These are phyloP conservation scores for Lepiota brunneoincarnata DNA, from an alignment of 768 basidiomycete species.

Conservation along the genomic window DNA sequence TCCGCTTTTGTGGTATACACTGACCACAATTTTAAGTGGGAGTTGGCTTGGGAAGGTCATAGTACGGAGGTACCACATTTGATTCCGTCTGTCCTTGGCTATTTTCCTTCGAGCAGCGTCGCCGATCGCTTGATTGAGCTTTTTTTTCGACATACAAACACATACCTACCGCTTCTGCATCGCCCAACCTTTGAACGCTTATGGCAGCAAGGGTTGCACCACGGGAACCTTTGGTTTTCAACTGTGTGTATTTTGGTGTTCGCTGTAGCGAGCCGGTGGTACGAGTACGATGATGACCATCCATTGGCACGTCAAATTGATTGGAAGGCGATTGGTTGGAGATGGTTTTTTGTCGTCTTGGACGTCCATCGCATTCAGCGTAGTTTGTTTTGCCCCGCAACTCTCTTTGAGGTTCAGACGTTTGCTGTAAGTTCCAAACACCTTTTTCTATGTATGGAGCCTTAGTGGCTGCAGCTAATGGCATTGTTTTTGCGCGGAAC, in stretches of 20 bases:
- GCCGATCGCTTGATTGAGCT: slow-evolving; percentile 55
- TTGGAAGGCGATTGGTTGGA: slow-evolving; percentile 59
- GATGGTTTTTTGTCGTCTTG: slow-evolving; percentile 40
- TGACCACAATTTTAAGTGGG: slow-evolving; percentile 44
- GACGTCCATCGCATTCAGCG: slow-evolving; percentile 49
- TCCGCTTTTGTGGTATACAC: not conserved
- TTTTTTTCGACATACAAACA: slow-evolving; percentile 65
- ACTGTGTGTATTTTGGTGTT: slow-evolving; percentile 61
- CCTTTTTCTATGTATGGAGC: not conserved
- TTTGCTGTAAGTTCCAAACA: slow-evolving; percentile 19
- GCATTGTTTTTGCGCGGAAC: slow-evolving; percentile 55
- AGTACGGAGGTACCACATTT: slow-evolving; percentile 27
- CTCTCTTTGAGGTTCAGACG: slow-evolving; percentile 63
- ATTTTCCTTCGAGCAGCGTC: slow-evolving; percentile 67
- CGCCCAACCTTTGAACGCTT: slow-evolving; percentile 65
- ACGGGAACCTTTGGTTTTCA: slow-evolving; percentile 56
- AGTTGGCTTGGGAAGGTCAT: slow-evolving; percentile 49
- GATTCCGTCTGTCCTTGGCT: slow-evolving; percentile 31
- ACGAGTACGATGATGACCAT: slow-evolving; percentile 29
- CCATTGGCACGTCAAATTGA: slow-evolving; percentile 25
- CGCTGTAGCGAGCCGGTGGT: slow-evolving; percentile 68
- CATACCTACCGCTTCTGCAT: slow-evolving; percentile 66
- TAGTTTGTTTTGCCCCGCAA: slow-evolving; percentile 53
- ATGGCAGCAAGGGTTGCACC: slow-evolving; percentile 51
- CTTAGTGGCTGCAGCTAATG: slow-evolving; percentile 37